Evolutionary conservation across 2,329 filamentous ascomycete genomes (phyloP), one percentile per base, ranked within the genome.

Genomic region (Laburnicola sp.): DNA sequence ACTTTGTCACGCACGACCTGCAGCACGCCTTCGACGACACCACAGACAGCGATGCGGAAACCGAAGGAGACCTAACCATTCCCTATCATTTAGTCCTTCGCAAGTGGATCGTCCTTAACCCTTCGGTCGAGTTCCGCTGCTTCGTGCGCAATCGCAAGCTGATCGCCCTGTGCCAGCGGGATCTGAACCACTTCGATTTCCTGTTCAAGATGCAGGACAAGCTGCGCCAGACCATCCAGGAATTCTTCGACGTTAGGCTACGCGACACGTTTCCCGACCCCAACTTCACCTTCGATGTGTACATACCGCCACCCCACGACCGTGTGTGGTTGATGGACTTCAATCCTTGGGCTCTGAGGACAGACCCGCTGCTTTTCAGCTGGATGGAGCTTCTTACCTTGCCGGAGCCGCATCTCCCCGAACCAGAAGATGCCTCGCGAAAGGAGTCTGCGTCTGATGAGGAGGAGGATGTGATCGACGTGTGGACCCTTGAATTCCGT

Each of bases 1-100:
- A 92, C 65, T 97, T 99, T 66, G 81, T 97, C 53, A 96, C 89
- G 3, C 92, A 97, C 72, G 94, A 99, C 69, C 79, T 99, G 5
- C 89, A 95, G 66, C 90, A 97, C 69, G 91, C 91, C 1, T 97
- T 97, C 60, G 90, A 96, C 58, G 91, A 87, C 60, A 88, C 82
- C 57, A 69, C 64, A 11, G 63, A 74, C 26, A 22, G 43, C 3
- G 48, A 44, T 3, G 51, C 53, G 27, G 31, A 48, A n/a, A 51
- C 57, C 22, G 55, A 50, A 6, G 54, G 58, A 10, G 53, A 60
- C n/a, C 57, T 59, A 16, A 63, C 75, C 2, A 88, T 94, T 58
- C 81, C 83, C 3, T 94, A 92, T 48, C 81, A 92, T 51, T 84
- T 99, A 1, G 87, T 97, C 2, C 82, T 99, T 7, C 85, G 94